These are phyloP conservation scores for Silene conica DNA, from an alignment of 148 eudicot genomes.

Conservation along the genomic window DNA sequence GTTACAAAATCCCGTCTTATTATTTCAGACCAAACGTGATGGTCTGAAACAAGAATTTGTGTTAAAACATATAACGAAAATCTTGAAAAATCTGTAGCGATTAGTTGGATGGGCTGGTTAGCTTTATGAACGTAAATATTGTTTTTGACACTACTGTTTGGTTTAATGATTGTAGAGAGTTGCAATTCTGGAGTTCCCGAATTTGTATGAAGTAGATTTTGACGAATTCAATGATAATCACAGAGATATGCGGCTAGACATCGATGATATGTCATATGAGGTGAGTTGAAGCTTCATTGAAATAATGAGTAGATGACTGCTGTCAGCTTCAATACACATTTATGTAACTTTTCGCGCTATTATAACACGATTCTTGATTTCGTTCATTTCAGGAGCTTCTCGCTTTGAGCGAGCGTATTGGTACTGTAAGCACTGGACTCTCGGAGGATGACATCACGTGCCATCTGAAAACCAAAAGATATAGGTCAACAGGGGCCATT, in stretches of 20 bases:
- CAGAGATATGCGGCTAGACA: slow-evolving; percentile 89
- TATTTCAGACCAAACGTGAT: too few species aligned
- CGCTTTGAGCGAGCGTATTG: slow-evolving; percentile 89
- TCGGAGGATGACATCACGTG: slow-evolving; percentile 55
- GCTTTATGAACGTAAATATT: slow-evolving; percentile 3
- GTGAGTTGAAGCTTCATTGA: slow-evolving; percentile 30
- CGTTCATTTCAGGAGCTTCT: slow-evolving; percentile 76
- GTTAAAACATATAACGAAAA: too few species aligned
- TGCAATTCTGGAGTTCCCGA: slow-evolving; percentile 69
- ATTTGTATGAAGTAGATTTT: slow-evolving; percentile 52
- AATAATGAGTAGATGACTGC: background rate
- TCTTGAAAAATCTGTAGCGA: background rate
- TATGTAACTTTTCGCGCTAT: background rate
- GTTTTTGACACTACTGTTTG: background rate
- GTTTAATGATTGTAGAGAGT: slow-evolving; percentile 47
- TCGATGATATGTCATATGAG: slow-evolving; percentile 98
- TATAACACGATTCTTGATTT: slow-evolving; percentile 8
- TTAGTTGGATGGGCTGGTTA: background rate
- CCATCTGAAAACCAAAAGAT: slow-evolving; percentile 51
- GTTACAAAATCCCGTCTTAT: too few species aligned
- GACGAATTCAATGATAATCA: slow-evolving; percentile 62
- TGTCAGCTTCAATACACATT: background rate
- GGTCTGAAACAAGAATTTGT: too few species aligned
- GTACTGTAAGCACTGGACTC: slow-evolving; percentile 71
- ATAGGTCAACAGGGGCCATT: slow-evolving; percentile 34